Percentiles rank a stretch among this genome's conserved stretches.
Conservation (phyloP, 139 green algal genomes). For the Micractinium conductrix region DNA sequence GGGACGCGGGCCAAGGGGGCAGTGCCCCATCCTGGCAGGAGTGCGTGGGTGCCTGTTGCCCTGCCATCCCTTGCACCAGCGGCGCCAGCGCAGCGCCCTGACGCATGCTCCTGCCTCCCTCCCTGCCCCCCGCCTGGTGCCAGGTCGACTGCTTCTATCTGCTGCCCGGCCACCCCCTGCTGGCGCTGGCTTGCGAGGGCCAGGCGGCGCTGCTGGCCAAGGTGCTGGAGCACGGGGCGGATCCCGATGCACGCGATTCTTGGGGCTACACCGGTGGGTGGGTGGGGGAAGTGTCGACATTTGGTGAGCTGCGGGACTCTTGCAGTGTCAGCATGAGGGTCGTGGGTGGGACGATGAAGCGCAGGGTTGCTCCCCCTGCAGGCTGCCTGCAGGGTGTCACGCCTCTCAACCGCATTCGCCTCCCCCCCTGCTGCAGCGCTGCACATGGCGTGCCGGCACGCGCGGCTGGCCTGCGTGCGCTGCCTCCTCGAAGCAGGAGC, state of each 20-base stretch:
- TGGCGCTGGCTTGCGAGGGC: conserved; percentile 14
- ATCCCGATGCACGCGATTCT: background rate
- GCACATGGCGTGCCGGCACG: conserved; percentile 23
- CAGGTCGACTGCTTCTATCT: conserved; percentile 15
- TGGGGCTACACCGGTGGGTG: conserved; percentile 1
- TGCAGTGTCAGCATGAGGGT: background rate
- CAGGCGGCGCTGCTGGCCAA: conserved; percentile 9
- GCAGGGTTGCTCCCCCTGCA: background rate
- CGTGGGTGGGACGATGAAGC: background rate
- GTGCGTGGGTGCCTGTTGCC: background rate
- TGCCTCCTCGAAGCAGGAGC: conserved; percentile 14
- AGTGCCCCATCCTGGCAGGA: background rate
- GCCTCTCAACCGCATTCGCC: background rate
- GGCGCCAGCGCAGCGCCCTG: background rate
- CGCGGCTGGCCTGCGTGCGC: conserved; percentile 9
- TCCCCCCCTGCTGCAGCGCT: background rate
- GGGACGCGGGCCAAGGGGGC: background rate
- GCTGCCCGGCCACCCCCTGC: conserved; percentile 18
- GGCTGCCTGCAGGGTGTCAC: background rate
- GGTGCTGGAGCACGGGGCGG: conserved; percentile 3
- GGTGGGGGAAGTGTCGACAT: too few species aligned
- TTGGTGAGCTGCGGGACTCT: background rate
- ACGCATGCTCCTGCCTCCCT: too few species aligned
- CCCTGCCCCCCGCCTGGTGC: too few species aligned
- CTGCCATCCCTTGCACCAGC: too few species aligned